Base-by-base conservation (phyloP, 2,329 filamentous ascomycete genomes). In the Scedosporium minutisporum region DNA sequence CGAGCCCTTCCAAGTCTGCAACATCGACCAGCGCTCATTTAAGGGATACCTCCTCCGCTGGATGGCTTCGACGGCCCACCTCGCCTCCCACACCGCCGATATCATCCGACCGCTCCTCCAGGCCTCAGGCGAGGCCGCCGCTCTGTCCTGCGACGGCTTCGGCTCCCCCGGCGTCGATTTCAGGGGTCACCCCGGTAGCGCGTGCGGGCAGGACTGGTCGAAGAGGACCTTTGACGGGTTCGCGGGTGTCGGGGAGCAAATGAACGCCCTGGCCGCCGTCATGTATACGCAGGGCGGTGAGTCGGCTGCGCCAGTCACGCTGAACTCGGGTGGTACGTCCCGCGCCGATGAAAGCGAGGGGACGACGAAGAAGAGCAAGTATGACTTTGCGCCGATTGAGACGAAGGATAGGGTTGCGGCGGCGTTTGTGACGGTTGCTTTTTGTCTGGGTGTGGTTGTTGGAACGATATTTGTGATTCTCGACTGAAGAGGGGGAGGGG, bases 21-120 rank as follows among this genome's bases (percentile, higher is more conserved):
- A 90, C 75, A 80, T 80, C 65, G 88, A 92, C 72, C 87, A 91
- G 75, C 82, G 82, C 68, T 85, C 81, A 58, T 92, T 91, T 83
- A 92, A 92, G 75, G 88, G 87, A 10, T 91, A 90, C 72, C 77
- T 91, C 27, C 75, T 84, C 27, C 86, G 89, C 55, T 92, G 87
- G 84, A 74, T 87, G 70, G 80, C 83, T 1, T 76, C 75, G 18
- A 81, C 83, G 1, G 74, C 79, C 6, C 79, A 82, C 70, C 71
- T 87, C 68, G 83, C 81, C 1, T 81, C 85, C 0, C 77, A 78
- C 65, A 82, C 80, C 1, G 76, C 73, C 64, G 72, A 78, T 58
- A 73, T 70, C 4, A 80, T 87, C 65, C 75, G 77, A 68, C 76
- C 78, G 4, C 73, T 85, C n/a, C 72, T 88, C 53, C 70, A 73